A percentile compares a stretch with the other conserved stretches of the same genome.
Conservation (phyloP, 2,329 filamentous ascomycete species). For the Mariannaea sp. region DNA sequence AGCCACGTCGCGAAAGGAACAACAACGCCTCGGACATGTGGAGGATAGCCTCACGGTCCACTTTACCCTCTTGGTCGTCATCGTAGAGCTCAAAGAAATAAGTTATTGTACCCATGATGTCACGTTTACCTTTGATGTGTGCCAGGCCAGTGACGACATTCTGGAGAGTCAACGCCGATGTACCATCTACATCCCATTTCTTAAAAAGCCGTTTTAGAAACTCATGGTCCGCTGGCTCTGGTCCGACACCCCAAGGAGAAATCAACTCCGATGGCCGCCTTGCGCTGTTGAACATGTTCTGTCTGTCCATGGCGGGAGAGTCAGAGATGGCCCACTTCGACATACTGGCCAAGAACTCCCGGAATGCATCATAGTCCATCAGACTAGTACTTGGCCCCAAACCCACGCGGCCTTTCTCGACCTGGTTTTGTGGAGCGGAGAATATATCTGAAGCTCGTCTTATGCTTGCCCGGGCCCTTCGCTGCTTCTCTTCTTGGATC, state of each 20-base stretch:
- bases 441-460: conserved; percentile 46
- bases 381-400: conserved; percentile 86
- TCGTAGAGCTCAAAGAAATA: conserved; percentile 99
- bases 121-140: conserved; percentile 86
- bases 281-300: conserved; percentile 64
- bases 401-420: conserved; percentile 85
- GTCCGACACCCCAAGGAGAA: conserved; percentile 61
- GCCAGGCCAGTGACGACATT: conserved; percentile 92
- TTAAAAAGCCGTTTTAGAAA: conserved; percentile 88
- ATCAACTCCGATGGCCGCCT: conserved; percentile 51
- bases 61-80: conserved; percentile 85
- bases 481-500: conserved; percentile 75
- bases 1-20: conserved; percentile 86
- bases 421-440: conserved; percentile 51
- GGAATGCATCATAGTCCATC: conserved; percentile 97
- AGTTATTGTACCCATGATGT: conserved; percentile 97
- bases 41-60: conserved; percentile 93
- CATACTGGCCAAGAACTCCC: conserved; percentile 89
- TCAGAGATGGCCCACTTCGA: conserved; percentile 94
- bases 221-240: conserved; percentile 86
- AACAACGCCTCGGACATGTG: conserved; percentile 92
- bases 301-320: conserved; percentile 67
- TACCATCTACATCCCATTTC: conserved; percentile 83
- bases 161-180: conserved; percentile 80
- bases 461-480: conserved; percentile 64